Percentiles rank a stretch among this genome's conserved stretches.
phyloP scores from a whole-genome alignment of 371 early-diverging fungal species.

The Rhizopus microsporus region DNA sequence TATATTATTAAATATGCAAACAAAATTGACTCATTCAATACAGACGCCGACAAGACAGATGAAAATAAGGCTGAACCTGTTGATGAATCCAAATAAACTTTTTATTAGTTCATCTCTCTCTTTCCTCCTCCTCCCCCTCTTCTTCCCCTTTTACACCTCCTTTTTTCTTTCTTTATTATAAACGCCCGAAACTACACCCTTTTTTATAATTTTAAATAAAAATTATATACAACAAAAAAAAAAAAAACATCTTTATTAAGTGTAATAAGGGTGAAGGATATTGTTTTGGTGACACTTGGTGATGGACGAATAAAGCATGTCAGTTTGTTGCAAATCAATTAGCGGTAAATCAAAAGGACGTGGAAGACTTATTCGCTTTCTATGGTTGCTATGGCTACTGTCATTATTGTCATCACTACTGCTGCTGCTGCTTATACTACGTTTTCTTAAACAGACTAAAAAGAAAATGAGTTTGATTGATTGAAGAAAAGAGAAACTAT shows the following conservation, averaged over 20 bases:
- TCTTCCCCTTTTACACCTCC: constrained; percentile 1
- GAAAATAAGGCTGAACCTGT: constrained; percentile 25
- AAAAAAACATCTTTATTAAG: background rate
- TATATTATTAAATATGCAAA: background rate
- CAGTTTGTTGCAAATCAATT: background rate
- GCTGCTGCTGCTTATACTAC: background rate
- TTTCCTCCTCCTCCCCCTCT: background rate
- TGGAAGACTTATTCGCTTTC: background rate
- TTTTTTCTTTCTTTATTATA: background rate
- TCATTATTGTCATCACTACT: no score
- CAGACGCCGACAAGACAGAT: constrained; percentile 27
- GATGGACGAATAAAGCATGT: background rate
- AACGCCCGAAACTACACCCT: constrained; percentile 5
- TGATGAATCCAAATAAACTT: constrained; percentile 29
- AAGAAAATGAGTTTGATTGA: background rate
- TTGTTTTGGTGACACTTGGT: background rate
- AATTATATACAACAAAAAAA: constrained; percentile 5
- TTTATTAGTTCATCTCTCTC: background rate
- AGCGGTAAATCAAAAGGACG: background rate
- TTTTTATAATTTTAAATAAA: constrained; percentile 8
- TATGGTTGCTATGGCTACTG: background rate
- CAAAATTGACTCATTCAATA: background rate
- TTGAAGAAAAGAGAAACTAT: background rate
- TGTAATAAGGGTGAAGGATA: no score
- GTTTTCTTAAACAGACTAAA: background rate